A percentile compares a stretch with the other conserved stretches of the same genome.
These are phyloP conservation scores for Diplodia sapinea DNA, from an alignment of 2,329 filamentous ascomycete species.

Conservation along the genomic window DNA sequence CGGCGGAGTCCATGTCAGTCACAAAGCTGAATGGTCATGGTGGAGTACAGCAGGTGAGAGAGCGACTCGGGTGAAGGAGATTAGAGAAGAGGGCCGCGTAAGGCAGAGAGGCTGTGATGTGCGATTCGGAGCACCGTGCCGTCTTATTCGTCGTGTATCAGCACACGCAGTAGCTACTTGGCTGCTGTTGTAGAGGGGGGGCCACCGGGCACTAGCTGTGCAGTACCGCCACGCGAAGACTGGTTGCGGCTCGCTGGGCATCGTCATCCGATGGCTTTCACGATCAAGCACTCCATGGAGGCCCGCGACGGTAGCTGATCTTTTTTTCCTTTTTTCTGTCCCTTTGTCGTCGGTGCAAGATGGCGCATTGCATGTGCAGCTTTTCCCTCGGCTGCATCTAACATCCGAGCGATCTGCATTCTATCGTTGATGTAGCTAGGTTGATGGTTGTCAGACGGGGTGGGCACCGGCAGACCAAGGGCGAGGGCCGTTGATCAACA, in stretches of 20 bases:
- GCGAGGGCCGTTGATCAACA: neutral
- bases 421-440: neutral
- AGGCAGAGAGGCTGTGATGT: slow-evolving; percentile 25
- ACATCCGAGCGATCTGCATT: neutral
- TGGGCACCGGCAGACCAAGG: neutral
- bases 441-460: neutral
- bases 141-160: neutral
- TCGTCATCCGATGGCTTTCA: neutral
- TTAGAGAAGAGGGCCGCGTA: slow-evolving; percentile 5
- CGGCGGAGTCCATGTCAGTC: neutral
- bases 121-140: neutral
- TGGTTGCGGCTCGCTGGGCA: neutral
- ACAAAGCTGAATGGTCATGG: neutral
- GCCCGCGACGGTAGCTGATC: neutral
- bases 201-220: neutral
- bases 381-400: neutral
- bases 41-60: neutral
- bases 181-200: neutral
- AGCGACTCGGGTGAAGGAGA: neutral
- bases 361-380: neutral
- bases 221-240: neutral
- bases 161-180: neutral
- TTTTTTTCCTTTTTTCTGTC: neutral
- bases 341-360: neutral
- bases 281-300: neutral